Evolutionary conservation across 805 yeast species (phyloP).

Genomic region (Wickerhamiella vanderwaltii): DNA sequence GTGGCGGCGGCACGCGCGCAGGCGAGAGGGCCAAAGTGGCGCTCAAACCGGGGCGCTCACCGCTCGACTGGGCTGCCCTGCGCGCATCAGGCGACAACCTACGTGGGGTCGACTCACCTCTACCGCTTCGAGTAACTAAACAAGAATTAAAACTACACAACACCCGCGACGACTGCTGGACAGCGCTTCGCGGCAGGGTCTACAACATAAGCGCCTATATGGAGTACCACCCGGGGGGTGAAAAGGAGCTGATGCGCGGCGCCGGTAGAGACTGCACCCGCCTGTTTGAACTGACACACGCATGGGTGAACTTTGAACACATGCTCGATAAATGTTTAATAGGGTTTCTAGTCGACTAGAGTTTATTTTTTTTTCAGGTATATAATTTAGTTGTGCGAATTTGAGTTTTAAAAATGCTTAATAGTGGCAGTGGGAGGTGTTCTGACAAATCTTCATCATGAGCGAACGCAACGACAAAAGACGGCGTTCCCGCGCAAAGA

Average conservation of each 20-base stretch:
- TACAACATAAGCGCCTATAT: conserved; percentile 79
- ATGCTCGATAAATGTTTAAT: conserved; percentile 67
- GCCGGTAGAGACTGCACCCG: conserved; percentile 78
- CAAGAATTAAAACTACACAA: conserved; percentile 52
- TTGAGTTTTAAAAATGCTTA: neutral
- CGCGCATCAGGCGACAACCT: conserved; percentile 39
- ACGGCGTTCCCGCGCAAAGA: conserved; percentile 11
- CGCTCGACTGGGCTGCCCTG: conserved; percentile 71
- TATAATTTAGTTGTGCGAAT: too few species aligned
- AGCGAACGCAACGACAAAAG: conserved; percentile 11
- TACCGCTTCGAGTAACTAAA: conserved; percentile 29
- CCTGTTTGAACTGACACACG: conserved; percentile 52
- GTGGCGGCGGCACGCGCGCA: conserved; percentile 8
- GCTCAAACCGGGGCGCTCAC: conserved; percentile 69
- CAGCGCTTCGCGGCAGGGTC: conserved; percentile 64
- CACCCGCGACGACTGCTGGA: conserved; percentile 67
- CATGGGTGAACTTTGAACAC: conserved; percentile 77
- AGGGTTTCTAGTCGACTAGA: conserved; percentile 36
- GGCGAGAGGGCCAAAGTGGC: conserved; percentile 41
- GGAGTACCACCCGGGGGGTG: conserved; percentile 89
- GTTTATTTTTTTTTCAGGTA: neutral
- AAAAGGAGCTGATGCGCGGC: conserved; percentile 55
- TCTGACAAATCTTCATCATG: conserved; percentile 12
- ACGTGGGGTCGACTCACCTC: conserved; percentile 21
- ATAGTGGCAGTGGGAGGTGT: too few species aligned